Percentiles rank a stretch among this genome's conserved stretches.
Conservation (phyloP, 805 yeast species). For the Kluyveromyces siamensis region DNA sequence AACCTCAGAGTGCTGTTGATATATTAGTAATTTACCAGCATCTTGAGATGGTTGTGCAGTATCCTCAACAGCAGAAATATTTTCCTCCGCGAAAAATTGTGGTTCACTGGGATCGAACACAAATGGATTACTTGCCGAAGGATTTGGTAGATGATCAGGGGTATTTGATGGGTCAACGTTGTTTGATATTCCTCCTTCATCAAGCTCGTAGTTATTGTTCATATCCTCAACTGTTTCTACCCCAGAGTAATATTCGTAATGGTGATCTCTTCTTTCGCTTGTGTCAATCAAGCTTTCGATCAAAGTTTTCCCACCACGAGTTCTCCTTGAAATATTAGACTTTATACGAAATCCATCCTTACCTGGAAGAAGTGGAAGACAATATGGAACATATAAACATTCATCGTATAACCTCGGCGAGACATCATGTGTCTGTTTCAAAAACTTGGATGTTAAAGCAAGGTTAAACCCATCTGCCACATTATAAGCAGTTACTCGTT, state of each 20-base stretch:
- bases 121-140: constrained; percentile 29
- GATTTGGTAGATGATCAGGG: constrained; percentile 23
- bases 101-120: constrained; percentile 93
- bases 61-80: constrained; percentile 10
- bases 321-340: constrained; percentile 43
- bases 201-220: constrained; percentile 33
- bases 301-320: constrained; percentile 32
- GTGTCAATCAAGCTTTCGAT: constrained; percentile 75
- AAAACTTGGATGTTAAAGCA: constrained; percentile 50
- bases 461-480: constrained; percentile 77
- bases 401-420: constrained; percentile 86
- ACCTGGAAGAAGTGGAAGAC: constrained; percentile 82
- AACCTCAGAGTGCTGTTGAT: constrained; percentile 63
- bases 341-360: constrained; percentile 66
- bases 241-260: constrained; percentile 84
- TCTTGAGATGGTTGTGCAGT: constrained; percentile 13
- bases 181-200: constrained; percentile 15
- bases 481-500: constrained; percentile 87
- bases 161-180: constrained; percentile 11
- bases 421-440: constrained; percentile 66
- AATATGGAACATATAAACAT: constrained; percentile 84
- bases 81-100: constrained; percentile 61
- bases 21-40: constrained; percentile 7
- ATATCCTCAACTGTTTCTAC: constrained; percentile 51
- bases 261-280: constrained; percentile 83